Evolutionary conservation across 495 filamentous ascomycete genomes (phyloP).

Genomic region (Coniosporium apollinis): DNA sequence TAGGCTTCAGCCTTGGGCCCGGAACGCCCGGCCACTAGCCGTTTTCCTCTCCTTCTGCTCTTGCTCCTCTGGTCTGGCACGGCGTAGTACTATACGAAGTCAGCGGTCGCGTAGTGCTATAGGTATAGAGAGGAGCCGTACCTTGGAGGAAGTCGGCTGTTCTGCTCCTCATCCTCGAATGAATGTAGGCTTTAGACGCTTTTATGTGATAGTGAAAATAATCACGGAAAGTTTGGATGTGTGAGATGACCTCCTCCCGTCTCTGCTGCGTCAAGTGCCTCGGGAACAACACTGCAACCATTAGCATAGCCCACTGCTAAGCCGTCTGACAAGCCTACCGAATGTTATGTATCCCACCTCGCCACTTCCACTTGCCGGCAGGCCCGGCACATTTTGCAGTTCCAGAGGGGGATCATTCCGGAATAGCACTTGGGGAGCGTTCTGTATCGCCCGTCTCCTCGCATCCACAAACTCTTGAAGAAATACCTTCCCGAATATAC

Average conservation of each 20-base stretch:
- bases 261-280: constrained; percentile 80
- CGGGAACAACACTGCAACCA: constrained; percentile 75
- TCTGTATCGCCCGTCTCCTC: constrained; percentile 83
- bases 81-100: constrained; percentile 51
- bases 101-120: constrained; percentile 11
- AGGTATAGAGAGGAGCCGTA: constrained; percentile 20
- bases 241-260: constrained; percentile 86
- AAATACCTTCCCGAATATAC: constrained; percentile 95
- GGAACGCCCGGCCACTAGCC: constrained; percentile 88
- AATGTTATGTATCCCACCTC: constrained; percentile 97
- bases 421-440: constrained; percentile 96
- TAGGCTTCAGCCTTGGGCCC: constrained; percentile 45
- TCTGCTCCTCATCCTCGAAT: constrained; percentile 89
- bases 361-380: constrained; percentile 49
- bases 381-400: constrained; percentile 67
- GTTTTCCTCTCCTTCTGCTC: constrained; percentile 98
- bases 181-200: constrained; percentile 96
- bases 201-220: constrained; percentile 99
- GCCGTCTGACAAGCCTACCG: constrained; percentile 35
- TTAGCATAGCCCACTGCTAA: constrained; percentile 6
- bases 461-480: constrained; percentile 93
- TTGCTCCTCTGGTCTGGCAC: constrained; percentile 76
- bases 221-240: constrained; percentile 98
- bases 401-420: constrained; percentile 88
- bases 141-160: constrained; percentile 97